These are phyloP conservation scores for Pythium apleroticum DNA, from an alignment of 352 stramenopile species.

Conservation along the genomic window DNA sequence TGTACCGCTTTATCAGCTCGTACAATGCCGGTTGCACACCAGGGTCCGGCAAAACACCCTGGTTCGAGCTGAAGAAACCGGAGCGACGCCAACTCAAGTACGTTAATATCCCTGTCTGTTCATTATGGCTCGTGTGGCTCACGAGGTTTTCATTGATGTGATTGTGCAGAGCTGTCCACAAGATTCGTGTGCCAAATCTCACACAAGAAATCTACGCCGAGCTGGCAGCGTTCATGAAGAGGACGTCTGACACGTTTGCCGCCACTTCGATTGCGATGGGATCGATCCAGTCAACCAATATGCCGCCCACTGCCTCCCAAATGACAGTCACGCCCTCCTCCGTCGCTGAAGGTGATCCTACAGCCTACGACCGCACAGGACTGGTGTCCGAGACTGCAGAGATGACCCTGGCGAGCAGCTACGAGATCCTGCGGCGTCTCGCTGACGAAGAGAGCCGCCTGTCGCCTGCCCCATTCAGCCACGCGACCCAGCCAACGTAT, in stretches of 20 bases:
- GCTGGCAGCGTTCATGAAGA: slow-evolving; percentile 48
- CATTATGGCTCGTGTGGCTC: neutral
- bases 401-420: slow-evolving; percentile 4
- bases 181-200: slow-evolving; percentile 51
- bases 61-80: slow-evolving; percentile 59
- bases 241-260: neutral
- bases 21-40: slow-evolving; percentile 39
- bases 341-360: neutral
- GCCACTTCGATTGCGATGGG: neutral
- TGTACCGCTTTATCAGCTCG: slow-evolving; percentile 61
- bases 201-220: slow-evolving; percentile 53
- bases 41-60: slow-evolving; percentile 33
- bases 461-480: neutral
- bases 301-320: neutral
- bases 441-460: slow-evolving; percentile 28
- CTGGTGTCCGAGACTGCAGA: neutral
- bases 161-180: slow-evolving; percentile 26
- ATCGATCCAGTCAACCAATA: neutral
- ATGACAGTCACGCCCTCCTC: neutral
- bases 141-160: neutral
- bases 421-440: slow-evolving; percentile 26
- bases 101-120: neutral
- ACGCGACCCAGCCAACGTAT: neutral
- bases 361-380: neutral
- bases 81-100: slow-evolving; percentile 48